Percentiles rank a stretch among this genome's conserved stretches.
These are phyloP conservation scores for Clitoria ternatea DNA, from an alignment of 306 rosid species.

Conservation along the genomic window DNA sequence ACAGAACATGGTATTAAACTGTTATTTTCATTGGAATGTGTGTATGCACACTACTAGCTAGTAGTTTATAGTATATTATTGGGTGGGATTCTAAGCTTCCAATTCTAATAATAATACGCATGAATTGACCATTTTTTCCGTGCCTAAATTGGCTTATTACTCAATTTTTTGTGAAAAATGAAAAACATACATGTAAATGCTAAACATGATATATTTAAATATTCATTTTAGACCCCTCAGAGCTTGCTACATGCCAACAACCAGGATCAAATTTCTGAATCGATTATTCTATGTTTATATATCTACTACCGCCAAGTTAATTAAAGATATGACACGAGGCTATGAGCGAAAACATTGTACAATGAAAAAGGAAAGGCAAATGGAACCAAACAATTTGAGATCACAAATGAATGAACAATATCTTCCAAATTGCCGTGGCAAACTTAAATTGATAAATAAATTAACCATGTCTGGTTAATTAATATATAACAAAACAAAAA, in stretches of 20 bases:
- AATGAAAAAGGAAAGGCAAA: neutral
- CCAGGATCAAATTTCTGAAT: neutral
- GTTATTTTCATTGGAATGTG: neutral
- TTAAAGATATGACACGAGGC: conserved; percentile 5
- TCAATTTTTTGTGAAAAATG: neutral
- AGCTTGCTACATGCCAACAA: neutral
- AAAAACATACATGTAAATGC: neutral
- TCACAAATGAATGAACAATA: conserved; percentile 13
- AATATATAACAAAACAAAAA: no score
- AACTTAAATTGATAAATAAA: neutral
- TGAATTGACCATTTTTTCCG: conserved; percentile 3
- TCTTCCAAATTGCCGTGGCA: neutral
- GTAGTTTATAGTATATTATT: neutral
- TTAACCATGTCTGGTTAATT: no score
- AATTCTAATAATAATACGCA: conserved; percentile 19
- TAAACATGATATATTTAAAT: neutral
- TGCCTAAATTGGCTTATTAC: neutral
- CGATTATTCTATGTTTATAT: neutral
- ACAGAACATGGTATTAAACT: conserved; percentile 3
- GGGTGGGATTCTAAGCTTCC: conserved; percentile 39
- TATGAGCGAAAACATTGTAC: neutral
- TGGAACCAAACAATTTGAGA: neutral
- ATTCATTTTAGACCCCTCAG: neutral
- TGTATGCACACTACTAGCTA: no score
- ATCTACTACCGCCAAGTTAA: neutral